Conservation (phyloP, 345 rosid species). For the Chamaenerion angustifolium region DNA sequence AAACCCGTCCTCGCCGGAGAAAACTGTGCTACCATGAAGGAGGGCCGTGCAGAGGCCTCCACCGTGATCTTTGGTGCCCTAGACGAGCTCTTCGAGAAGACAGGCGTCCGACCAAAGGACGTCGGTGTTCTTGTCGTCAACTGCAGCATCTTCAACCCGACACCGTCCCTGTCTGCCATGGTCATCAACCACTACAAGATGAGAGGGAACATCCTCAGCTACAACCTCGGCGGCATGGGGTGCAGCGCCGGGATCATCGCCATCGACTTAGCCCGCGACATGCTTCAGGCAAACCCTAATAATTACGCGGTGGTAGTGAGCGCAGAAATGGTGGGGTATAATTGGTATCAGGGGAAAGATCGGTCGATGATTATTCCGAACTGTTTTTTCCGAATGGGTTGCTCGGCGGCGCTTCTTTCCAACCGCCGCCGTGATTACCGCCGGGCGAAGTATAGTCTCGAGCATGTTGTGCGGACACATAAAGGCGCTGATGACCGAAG, state of each 20-base stretch:
- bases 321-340: slow-evolving; percentile 89
- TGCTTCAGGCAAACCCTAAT: slow-evolving; percentile 76
- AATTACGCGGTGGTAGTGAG: slow-evolving; percentile 78
- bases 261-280: slow-evolving; percentile 79
- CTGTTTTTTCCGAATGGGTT: slow-evolving; percentile 85
- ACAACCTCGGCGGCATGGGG: slow-evolving; percentile 94
- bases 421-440: slow-evolving; percentile 64
- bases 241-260: slow-evolving; percentile 84
- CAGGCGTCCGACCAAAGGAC: slow-evolving; percentile 69
- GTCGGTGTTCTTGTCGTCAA: slow-evolving; percentile 80
- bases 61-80: slow-evolving; percentile 74
- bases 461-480: slow-evolving; percentile 82
- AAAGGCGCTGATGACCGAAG: slow-evolving; percentile 91
- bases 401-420: slow-evolving; percentile 70
- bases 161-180: slow-evolving; percentile 87
- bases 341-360: slow-evolving; percentile 68
- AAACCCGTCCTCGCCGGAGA: slow-evolving; percentile 35
- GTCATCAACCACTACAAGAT: slow-evolving; percentile 86
- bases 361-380: slow-evolving; percentile 84
- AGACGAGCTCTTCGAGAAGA: slow-evolving; percentile 77
- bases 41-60: slow-evolving; percentile 74
- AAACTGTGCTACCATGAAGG: slow-evolving; percentile 70
- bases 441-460: slow-evolving; percentile 75
- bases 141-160: slow-evolving; percentile 92
- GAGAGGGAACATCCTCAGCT: slow-evolving; percentile 88